Base-by-base conservation (phyloP, 2,329 filamentous ascomycete species). In the Aspergillus proliferans region DNA sequence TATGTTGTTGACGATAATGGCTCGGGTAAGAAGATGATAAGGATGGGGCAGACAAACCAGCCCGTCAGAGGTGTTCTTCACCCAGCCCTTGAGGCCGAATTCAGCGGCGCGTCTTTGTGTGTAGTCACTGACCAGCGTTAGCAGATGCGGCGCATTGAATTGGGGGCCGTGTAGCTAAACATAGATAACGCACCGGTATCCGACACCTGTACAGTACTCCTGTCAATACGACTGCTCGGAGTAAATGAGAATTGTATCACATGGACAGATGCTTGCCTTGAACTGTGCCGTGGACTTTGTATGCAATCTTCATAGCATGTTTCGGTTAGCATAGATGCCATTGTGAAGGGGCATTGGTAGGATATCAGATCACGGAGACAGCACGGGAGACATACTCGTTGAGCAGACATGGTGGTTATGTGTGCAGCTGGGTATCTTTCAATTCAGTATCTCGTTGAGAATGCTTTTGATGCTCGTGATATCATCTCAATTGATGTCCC, bases 251-350 rank as follows among this genome's bases (percentile, higher is more conserved):
- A 38, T 38, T 28, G 9, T 12, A 30, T 30, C 26, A 30, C 26
- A 30, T 30, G 26, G 26, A 9, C 36, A 42, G 18, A 6, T 46
- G 21, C 71, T 52, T 70, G 84, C 85, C 85, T 77, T 89, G 85
- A 10, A 89, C 86, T 36, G 76, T 76, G 47, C 85, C 85, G 58
- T 87, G 82, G 50, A 83, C 84, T 53, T 62, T 66, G 56, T 71
- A 71, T 43, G 65, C 63, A 52, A 71, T 56, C 69, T 71, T 30
- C 7, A 36, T 6, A 14, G 45, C 30, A 45, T 30, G 26, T 30
- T 30, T 57, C 33, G 53, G 50, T 40, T 7, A 36, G 10, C 15
- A 47, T 51, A 43, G 15, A 51, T 47, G 22, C 6, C 22, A 22
- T 22, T 4, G 4, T 22, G 22, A 22, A 21, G 21, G 21, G 21